Evolutionary conservation across 345 rosid species (phyloP), one percentile per base, ranked within the genome.

Genomic region (Cochlearia excelsa): DNA sequence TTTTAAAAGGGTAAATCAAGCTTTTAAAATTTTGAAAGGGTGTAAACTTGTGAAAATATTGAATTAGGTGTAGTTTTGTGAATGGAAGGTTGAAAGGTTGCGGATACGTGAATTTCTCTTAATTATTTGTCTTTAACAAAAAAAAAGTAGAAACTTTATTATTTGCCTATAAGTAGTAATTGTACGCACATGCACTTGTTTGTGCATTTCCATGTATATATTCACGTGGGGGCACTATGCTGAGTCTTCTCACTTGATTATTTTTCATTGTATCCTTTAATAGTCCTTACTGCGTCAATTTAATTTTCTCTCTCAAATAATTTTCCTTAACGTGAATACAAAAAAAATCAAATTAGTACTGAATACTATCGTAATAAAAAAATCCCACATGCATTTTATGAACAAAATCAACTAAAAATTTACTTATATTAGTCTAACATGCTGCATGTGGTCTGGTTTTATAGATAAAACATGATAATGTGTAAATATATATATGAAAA

Each of bases 381-480:
- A 30, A 45, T 38, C 35, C 9, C 61, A 53, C 53, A 66, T 68
- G 45, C 54, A 46, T 60, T 33, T 39, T 33, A 23, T 53, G 30
- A 45, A 44, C 33, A 51, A 37, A 44, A 8, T 1, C 26, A 30
- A 2, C 8, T 38, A 5, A 1, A 57, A 9, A 1, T 3, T 44
- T 6, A 4, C 27, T 10, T 9, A 30, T 39, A 39, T 30, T 60
- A 47, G 61, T 60, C 31, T 26, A 61, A 39, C 67, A 60, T 46
- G 50, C 49, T 60, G 16, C 72, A 68, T 53, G 67, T 60, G 55
- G 29, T 46, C 50, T 46, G 30, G 55, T 60, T 60, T 39, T 28
- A 38, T 46, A 38, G 35, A 42, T 5, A 40, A 46, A 42, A 68
- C 49, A 52, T 46, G 29, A 68, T 39, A 52, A 45, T 60, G 49